phyloP scores from a whole-genome alignment of 345 rosid genomes.

The Citrus glauca region DNA sequence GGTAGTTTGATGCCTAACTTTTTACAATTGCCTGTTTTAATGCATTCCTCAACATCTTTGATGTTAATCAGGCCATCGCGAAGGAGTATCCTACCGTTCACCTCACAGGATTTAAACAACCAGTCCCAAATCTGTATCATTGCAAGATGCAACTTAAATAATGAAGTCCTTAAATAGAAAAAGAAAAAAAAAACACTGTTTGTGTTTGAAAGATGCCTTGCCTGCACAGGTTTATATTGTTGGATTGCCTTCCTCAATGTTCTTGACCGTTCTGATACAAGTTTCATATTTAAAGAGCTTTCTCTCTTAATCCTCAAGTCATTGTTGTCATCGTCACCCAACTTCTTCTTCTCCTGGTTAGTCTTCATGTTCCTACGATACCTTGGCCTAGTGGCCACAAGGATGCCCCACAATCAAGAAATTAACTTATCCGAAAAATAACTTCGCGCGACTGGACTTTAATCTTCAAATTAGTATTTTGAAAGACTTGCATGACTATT shows the following conservation, averaged over 20 bases:
- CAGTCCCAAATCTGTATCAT: slow-evolving; percentile 78
- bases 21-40: slow-evolving; percentile 55
- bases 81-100: slow-evolving; percentile 61
- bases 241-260: slow-evolving; percentile 55
- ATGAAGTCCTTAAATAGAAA: background rate
- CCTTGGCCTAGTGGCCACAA: slow-evolving; percentile 74
- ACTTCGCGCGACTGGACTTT: background rate
- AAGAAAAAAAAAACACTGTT: background rate
- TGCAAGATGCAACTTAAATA: background rate
- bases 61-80: slow-evolving; percentile 54
- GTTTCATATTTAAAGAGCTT: slow-evolving; percentile 34
- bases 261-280: slow-evolving; percentile 51
- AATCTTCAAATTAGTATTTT: background rate
- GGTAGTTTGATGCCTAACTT: slow-evolving; percentile 58
- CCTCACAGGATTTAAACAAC: slow-evolving; percentile 83
- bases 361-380: slow-evolving; percentile 41
- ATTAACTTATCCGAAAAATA: background rate
- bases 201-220: slow-evolving; percentile 13
- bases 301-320: slow-evolving; percentile 41
- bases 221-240: slow-evolving; percentile 68
- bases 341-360: slow-evolving; percentile 23
- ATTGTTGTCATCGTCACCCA: slow-evolving; percentile 25
- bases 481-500: background rate
- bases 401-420: slow-evolving; percentile 15
- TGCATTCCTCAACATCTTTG: slow-evolving; percentile 65